Percentiles rank a stretch among this genome's conserved stretches.
phyloP scores from a whole-genome alignment of 352 stramenopile genomes.

The Globisporangium ultimum region DNA sequence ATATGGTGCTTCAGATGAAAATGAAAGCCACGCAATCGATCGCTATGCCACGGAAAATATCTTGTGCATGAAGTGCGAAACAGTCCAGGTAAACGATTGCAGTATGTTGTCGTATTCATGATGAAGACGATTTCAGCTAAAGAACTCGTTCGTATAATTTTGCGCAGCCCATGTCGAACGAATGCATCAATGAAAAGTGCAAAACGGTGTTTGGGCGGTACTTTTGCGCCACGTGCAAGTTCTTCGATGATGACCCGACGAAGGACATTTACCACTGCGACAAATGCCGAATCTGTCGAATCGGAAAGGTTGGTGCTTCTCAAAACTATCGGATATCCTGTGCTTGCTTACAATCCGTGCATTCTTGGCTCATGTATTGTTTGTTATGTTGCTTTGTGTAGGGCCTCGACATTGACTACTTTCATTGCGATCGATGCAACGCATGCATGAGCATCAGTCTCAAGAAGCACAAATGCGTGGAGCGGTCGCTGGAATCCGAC shows the following conservation, averaged over 20 bases:
- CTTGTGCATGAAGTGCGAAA: constrained; percentile 92
- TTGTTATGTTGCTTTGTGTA: constrained; percentile 6
- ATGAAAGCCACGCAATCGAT: constrained; percentile 90
- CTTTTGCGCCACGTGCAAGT: constrained; percentile 94
- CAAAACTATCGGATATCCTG: too few species aligned
- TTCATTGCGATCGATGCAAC: constrained; percentile 98
- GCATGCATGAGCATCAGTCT: constrained; percentile 93
- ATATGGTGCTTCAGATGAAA: constrained; percentile 35
- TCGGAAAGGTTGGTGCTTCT: constrained; percentile 80
- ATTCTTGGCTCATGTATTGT: neutral
- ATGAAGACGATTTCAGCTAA: too few species aligned
- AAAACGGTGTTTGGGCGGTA: constrained; percentile 89
- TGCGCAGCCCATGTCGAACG: constrained; percentile 52
- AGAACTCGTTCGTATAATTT: neutral
- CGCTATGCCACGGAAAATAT: constrained; percentile 93
- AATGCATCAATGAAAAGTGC: constrained; percentile 66
- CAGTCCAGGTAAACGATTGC: constrained; percentile 37
- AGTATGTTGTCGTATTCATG: neutral
- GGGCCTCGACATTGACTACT: constrained; percentile 95
- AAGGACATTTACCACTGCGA: constrained; percentile 98
- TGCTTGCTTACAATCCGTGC: too few species aligned
- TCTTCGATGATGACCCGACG: constrained; percentile 91
- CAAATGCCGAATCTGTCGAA: constrained; percentile 97
- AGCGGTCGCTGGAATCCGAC: constrained; percentile 93
- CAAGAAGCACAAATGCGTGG: constrained; percentile 93